Evolutionary conservation across 1,284 basidiomycete species (phyloP), one percentile per base, ranked within the genome.

Genomic region (Cutaneotrichosporon arboriforme): DNA sequence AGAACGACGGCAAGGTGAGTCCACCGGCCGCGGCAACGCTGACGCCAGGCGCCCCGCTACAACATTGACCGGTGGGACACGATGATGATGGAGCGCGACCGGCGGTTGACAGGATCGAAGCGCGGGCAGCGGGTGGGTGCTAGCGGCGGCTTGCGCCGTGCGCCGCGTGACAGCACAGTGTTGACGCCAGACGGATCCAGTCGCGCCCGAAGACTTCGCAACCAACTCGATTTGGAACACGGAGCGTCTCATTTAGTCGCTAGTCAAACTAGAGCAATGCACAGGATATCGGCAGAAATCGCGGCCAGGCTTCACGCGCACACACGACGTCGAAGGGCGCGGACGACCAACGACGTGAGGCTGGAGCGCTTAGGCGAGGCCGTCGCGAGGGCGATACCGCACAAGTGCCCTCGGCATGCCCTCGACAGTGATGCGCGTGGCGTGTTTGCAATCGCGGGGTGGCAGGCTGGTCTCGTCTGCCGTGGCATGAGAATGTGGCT

Each of bases 31-130:
- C n/a, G 4, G 14, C 20, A 14, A 23, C 12, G 21, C 42, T 51
- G 33, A 55, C 53, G 26, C 18, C 37, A 96, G 92, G 85, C 88
- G 49, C 81, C 86, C 38, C 82, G 92, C 52, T 90, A 93, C 71
- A 81, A 83, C 54, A 70, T 92, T 37, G 92, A 96, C 67, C 76
- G 81, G 31, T 96, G 90, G 90, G 91, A 97, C 60, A 81, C 87
- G 51, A 89, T 90, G 87, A 90, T 97, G 90, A 90, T 94, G 86
- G 83, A 85, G 67, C 80, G 91, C 55, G 92, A 97, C 77, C 79
- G 81, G 68, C 79, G 88, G 63, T 75, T 97, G 71, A 94, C 91
- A n/a, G 92, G 92, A 17, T 87, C 88, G 68, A 69, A 77, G 66
- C 81, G 92, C 63, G 90, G 90, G 48, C 91, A 96, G 74, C 80